Evolutionary conservation across 371 early-diverging fungal species (phyloP), one percentile per base, ranked within the genome.

Genomic region (Phascolomyces articulosus): DNA sequence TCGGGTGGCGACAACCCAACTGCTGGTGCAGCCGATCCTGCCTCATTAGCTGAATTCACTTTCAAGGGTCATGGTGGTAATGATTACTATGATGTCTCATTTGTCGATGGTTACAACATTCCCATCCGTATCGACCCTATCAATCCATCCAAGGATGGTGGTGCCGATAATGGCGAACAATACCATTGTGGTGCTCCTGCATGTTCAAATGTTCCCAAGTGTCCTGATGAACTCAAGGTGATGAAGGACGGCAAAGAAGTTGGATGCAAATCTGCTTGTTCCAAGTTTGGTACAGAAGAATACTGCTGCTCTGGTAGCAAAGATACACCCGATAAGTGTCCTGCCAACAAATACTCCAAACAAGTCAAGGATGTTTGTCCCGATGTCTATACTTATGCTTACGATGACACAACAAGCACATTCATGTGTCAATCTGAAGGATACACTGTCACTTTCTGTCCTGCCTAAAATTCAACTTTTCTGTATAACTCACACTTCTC

Each of bases 391-490:
- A 72, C 74, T 23, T 85, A 75, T 72, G 81, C 82, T 28, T 83
- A 79, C 49, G 85, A 85, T 65, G 85, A 85, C 67, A 58, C 60
- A 20, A 76, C 76, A 2, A 73, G 74, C 61, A 76, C 82, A 3
- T 83, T 69, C 62, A 67, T 69, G 26, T 85, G 85, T 62, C 53
- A 59, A 31, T 64, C 75, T 24, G 60, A 64, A 24, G 65, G 62
- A 6, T 84, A 83, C 70, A 67, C 66, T 56, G 74, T 84, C 40
- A 69, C 70, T 27, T 80, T 84, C 67, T 84, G 84, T 61, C 57
- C 57, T 26, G 20, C 44, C 18, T 44, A 44, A 44, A 44, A 34
- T 34, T n/a, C n/a, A 34, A 34, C 34, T 34, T 34, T 2, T 1
- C 34, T 34, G 11, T 11, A 34, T 11, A 34, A 34, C 11, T 11